Evolutionary conservation across 805 yeast genomes (phyloP), one percentile per base, ranked within the genome.

Genomic region (Isabelozyma heimii): DNA sequence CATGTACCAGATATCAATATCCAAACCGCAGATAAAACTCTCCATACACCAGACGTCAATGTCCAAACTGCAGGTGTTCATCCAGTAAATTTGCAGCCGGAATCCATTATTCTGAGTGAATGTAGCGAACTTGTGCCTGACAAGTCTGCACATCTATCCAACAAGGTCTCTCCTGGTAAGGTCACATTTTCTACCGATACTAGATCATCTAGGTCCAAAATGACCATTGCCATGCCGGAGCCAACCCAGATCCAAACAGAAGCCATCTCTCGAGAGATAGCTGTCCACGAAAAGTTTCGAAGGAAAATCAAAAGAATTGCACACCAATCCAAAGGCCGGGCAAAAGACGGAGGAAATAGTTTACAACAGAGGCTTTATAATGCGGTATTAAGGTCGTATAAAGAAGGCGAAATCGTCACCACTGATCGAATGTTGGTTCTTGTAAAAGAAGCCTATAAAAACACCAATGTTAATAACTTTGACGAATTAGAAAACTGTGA

Each of bases 391-490:
- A 59, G 60, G 26, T 57, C 56, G 10, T 76, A 70, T 50, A 53
- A 68, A 14, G 69, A 67, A 1, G 96, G 95, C 3, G 85, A 85
- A 46, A 76, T 89, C 12, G 69, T 91, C 4, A 79, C 82, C 50
- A 67, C 79, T 52, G 91, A 87, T 49, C 82, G 79, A 57, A 82
- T 88, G 82, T 69, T 91, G 15, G 89, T 89, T 0, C 69, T 83
- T 67, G 77, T 83, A 14, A 84, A 83, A 58, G 59, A 58, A 30
- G 60, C 74, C 10, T 63, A 72, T 5, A 51, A 58, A 0, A 53
- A 64, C 10, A 47, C 49, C 8, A 35, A 44, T 4, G 40, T 54
- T 12, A 30, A 48, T 7, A 39, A 46, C 3, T 75, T 78, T 50
- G 72, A 76, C 12, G 89, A 84, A 51, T 60, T 66, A 8, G 83